A percentile compares a stretch with the other conserved stretches of the same genome.
Evolutionary conservation across 768 basidiomycete genomes (phyloP).

Genomic region (Mycena rosella): DNA sequence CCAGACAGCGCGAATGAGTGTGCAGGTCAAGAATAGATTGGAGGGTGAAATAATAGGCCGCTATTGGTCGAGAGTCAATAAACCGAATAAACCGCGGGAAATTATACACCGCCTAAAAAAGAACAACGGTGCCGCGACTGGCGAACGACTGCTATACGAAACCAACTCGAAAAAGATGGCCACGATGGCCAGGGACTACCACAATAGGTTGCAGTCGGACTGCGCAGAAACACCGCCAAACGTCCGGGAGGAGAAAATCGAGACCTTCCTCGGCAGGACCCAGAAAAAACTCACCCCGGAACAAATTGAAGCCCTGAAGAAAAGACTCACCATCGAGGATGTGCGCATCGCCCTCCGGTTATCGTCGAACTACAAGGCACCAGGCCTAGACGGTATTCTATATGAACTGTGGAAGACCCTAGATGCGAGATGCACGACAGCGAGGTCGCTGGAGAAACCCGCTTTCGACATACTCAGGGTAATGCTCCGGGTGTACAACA

Average conservation of each 20-base stretch:
- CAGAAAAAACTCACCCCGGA: neutral
- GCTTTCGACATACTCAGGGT: neutral
- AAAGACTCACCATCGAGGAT: neutral
- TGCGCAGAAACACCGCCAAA: neutral
- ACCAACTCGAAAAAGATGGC: neutral
- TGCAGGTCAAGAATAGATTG: neutral
- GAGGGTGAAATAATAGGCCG: neutral
- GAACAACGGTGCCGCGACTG: neutral
- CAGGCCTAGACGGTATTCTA: neutral
- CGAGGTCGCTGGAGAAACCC: neutral
- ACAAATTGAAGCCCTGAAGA: neutral
- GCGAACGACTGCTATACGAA: neutral
- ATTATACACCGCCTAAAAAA: neutral
- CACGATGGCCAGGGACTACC: neutral
- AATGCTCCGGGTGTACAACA: neutral
- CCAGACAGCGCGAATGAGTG: neutral
- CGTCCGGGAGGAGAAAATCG: neutral
- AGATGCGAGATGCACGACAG: neutral
- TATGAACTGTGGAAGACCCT: slow-evolving; percentile 6
- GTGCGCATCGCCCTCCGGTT: neutral
- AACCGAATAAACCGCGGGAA: neutral
- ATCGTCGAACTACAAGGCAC: neutral
- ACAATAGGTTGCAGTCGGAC: neutral
- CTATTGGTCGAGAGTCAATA: neutral
- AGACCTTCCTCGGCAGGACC: neutral